A percentile compares a stretch with the other conserved stretches of the same genome.
Evolutionary conservation across 78 protist species (phyloP).

Genomic region (Dictyostelium firmibasis): DNA sequence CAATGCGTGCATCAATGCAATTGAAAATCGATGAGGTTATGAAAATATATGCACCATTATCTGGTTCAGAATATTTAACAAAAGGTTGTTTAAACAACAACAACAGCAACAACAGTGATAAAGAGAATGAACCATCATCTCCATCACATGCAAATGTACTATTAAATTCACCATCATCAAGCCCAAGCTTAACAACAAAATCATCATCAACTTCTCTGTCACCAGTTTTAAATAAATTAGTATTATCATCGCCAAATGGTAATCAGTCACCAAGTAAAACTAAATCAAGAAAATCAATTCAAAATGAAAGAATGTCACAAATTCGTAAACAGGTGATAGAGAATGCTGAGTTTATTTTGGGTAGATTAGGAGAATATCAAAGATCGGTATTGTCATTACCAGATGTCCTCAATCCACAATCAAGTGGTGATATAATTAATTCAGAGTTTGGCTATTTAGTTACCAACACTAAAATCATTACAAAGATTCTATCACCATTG

Average conservation of each 20-base stretch:
- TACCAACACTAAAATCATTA: constrained; percentile 25
- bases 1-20: constrained; percentile 42
- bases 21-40: constrained; percentile 65
- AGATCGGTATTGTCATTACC: constrained; percentile 51
- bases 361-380: constrained; percentile 65
- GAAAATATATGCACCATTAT: constrained; percentile 66
- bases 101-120: background rate
- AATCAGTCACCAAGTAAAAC: background rate
- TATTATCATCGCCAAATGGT: background rate
- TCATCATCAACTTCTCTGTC: background rate
- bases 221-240: constrained; percentile 3
- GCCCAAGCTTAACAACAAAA: background rate
- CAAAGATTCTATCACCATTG: constrained; percentile 55
- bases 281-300: background rate
- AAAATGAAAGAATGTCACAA: background rate
- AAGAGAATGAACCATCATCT: constrained; percentile 17
- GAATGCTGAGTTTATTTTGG: constrained; percentile 54
- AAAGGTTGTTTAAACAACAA: background rate
- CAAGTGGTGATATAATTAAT: constrained; percentile 6
- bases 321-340: constrained; percentile 11
- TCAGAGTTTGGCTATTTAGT: constrained; percentile 64
- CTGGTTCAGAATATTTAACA: constrained; percentile 51
- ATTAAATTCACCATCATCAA: background rate
- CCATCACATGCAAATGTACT: constrained; percentile 2
- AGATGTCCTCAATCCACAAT: constrained; percentile 10